phyloP scores from a whole-genome alignment of 2,329 filamentous ascomycete species.

The Tothia fuscella region DNA sequence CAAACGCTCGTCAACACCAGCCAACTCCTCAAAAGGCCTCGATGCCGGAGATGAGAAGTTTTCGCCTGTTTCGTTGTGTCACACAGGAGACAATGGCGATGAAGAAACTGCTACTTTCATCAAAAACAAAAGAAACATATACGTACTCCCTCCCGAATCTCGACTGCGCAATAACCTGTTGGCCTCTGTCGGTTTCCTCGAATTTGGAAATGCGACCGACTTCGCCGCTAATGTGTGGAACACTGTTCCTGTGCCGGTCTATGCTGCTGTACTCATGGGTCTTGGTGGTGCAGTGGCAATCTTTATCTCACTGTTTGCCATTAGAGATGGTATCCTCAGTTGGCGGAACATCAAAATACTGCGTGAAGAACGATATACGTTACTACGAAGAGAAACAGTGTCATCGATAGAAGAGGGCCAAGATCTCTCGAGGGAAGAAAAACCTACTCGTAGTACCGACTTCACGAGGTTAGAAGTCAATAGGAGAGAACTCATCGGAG shows the following conservation, averaged over 20 bases:
- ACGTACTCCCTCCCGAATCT: neutral
- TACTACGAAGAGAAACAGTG: constrained; percentile 19
- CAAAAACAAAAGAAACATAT: neutral
- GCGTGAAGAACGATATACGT: constrained; percentile 27
- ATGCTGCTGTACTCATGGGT: constrained; percentile 40
- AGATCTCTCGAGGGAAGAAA: too few species aligned
- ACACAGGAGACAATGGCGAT: too few species aligned
- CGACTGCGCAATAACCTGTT: constrained; percentile 24
- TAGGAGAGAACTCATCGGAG: constrained; percentile 38
- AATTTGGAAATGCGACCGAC: constrained; percentile 44
- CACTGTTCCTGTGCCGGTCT: constrained; percentile 35
- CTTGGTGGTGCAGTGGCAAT: constrained; percentile 39
- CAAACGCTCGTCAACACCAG: too few species aligned
- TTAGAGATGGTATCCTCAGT: constrained; percentile 32
- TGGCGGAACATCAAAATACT: constrained; percentile 37
- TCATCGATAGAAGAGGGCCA: constrained; percentile 14
- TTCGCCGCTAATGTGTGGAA: constrained; percentile 50
- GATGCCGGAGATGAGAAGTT: too few species aligned
- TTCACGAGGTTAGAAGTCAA: constrained; percentile 34
- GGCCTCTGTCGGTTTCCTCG: constrained; percentile 37
- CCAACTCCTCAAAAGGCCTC: too few species aligned
- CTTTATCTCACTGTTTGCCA: constrained; percentile 33
- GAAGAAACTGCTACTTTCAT: neutral
- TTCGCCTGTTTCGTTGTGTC: too few species aligned
- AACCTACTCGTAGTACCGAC: too few species aligned